Evolutionary conservation across 257 asterid species (phyloP).

Genomic region (Fraxinus pennsylvanica): DNA sequence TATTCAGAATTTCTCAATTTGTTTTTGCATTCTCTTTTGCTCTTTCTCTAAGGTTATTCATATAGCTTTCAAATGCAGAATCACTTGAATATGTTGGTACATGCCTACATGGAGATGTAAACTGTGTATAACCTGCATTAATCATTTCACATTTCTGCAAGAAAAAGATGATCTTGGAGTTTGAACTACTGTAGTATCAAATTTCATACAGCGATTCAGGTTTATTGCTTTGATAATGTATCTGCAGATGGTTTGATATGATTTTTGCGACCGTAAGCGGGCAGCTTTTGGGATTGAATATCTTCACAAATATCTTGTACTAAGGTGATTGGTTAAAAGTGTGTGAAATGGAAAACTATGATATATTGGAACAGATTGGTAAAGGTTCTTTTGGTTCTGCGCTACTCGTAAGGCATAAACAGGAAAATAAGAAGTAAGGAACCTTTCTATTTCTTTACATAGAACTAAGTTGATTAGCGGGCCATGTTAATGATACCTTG

Average conservation of each 20-base stretch:
- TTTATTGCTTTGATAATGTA: conserved; percentile 19
- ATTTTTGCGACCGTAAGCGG: conserved; percentile 21
- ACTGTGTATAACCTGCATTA: background rate
- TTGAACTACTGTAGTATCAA: conserved; percentile 16
- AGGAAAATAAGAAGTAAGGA: conserved; percentile 87
- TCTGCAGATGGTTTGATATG: background rate
- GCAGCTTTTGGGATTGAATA: conserved; percentile 17
- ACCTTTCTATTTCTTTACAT: conserved; percentile 11
- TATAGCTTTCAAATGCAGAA: conserved; percentile 14
- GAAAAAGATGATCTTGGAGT: background rate
- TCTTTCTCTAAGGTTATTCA: conserved; percentile 1
- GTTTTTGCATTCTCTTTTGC: background rate
- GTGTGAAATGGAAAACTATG: conserved; percentile 74
- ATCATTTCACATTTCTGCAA: conserved; percentile 5
- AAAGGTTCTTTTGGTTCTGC: conserved; percentile 98
- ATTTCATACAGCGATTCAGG: conserved; percentile 7
- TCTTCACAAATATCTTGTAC: conserved; percentile 6
- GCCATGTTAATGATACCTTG: background rate
- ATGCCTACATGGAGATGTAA: conserved; percentile 21
- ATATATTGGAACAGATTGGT: conserved; percentile 90
- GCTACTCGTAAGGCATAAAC: conserved; percentile 87
- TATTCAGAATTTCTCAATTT: background rate
- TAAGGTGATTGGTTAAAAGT: conserved; percentile 21
- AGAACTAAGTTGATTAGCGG: background rate
- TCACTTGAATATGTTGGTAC: background rate